Percentiles rank a stretch among this genome's conserved stretches.
Evolutionary conservation across 2,329 filamentous ascomycete genomes (phyloP).

Genomic region (Onygenales sp.): DNA sequence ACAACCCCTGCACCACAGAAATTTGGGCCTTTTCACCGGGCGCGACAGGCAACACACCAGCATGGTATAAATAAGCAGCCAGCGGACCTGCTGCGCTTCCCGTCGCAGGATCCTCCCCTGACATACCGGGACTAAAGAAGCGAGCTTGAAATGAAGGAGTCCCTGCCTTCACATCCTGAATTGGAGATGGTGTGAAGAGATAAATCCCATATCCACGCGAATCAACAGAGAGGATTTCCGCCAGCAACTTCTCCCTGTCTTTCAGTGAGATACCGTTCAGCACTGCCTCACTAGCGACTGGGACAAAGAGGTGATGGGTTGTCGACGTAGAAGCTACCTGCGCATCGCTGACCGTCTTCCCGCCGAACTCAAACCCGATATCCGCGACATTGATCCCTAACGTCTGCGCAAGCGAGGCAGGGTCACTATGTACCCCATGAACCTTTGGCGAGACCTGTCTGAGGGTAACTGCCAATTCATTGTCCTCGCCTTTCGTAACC

Average conservation of each 20-base stretch:
- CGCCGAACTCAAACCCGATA: constrained; percentile 6
- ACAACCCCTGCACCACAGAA: constrained; percentile 11
- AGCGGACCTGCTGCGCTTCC: constrained; percentile 14
- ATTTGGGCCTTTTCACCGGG: not conserved
- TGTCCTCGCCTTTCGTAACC: not conserved
- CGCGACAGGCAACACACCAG: not conserved
- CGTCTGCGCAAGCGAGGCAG: constrained; percentile 4
- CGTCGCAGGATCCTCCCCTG: constrained; percentile 14
- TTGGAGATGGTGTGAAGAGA: constrained; percentile 3
- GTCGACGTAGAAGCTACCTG: constrained; percentile 12
- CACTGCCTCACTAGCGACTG: constrained; percentile 8
- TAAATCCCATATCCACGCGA: constrained; percentile 12
- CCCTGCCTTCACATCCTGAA: not conserved
- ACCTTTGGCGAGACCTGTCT: constrained; percentile 5
- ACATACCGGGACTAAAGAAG: constrained; percentile 16
- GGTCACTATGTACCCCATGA: constrained; percentile 7
- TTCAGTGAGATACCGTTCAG: constrained; percentile 5
- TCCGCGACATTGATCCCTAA: constrained; percentile 4
- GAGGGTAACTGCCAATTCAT: constrained; percentile 4
- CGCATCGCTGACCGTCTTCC: not conserved
- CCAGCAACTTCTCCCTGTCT: constrained; percentile 6
- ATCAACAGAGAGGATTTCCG: constrained; percentile 7
- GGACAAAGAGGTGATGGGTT: constrained; percentile 12
- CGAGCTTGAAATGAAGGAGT: constrained; percentile 9
- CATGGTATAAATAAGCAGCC: constrained; percentile 10